A percentile compares a stretch with the other conserved stretches of the same genome.
These are phyloP conservation scores for Rubus idaeus DNA, from an alignment of 306 rosid species.

Conservation along the genomic window DNA sequence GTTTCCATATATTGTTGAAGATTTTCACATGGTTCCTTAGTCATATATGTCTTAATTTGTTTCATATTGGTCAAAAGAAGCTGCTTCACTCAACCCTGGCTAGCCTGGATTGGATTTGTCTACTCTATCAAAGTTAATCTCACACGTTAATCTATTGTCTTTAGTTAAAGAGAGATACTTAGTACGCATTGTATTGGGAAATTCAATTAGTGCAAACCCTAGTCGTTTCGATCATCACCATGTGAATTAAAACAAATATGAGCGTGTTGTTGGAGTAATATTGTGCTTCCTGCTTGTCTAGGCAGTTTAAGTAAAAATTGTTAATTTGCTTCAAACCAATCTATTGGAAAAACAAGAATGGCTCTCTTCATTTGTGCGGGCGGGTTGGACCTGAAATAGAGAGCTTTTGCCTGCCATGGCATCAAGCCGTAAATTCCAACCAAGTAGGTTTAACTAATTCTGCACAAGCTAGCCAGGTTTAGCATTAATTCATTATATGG, in stretches of 20 bases:
- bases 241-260: not conserved
- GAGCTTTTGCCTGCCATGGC: conserved; percentile 6
- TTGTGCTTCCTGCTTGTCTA: conserved; percentile 19
- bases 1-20: not conserved
- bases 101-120: not conserved
- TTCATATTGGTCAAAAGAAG: conserved; percentile 19
- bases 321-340: not conserved
- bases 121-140: not conserved
- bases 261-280: conserved; percentile 1
- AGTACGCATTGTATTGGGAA: not conserved
- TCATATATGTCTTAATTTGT: not conserved
- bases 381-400: conserved; percentile 8
- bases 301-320: conserved; percentile 22
- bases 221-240: not conserved
- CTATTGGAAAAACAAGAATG: not conserved
- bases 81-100: not conserved
- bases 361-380: conserved; percentile 1
- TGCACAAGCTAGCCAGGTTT: not conserved
- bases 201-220: not conserved
- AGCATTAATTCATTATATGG: not conserved
- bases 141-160: not conserved
- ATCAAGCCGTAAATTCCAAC: not conserved
- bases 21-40: conserved; percentile 15
- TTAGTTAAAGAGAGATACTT: not conserved
- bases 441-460: not conserved